Percentiles rank a stretch among this genome's conserved stretches.
These are phyloP conservation scores for Trichophyton benhamiae DNA, from an alignment of 2,329 filamentous ascomycete genomes.

Conservation along the genomic window DNA sequence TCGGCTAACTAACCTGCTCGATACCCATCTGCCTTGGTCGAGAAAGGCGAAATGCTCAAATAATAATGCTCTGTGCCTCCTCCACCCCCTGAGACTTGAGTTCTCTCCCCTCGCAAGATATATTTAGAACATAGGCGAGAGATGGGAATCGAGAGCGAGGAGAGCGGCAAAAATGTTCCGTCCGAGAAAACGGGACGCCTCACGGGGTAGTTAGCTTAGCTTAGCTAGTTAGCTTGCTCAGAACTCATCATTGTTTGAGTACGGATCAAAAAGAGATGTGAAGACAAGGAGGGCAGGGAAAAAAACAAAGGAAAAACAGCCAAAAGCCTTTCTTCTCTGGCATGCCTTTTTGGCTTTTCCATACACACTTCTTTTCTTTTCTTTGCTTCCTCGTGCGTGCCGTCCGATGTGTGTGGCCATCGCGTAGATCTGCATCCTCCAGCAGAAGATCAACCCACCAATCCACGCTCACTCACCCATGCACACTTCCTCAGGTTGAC, in stretches of 20 bases:
- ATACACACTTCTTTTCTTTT: background rate
- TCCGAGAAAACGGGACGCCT: slow-evolving; percentile 3
- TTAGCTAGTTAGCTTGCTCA: background rate
- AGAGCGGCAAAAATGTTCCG: slow-evolving; percentile 2
- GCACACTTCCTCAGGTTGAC: background rate
- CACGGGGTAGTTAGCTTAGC: background rate
- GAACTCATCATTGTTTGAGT: background rate
- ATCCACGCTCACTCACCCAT: background rate
- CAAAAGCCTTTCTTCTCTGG: background rate
- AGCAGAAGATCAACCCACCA: slow-evolving; percentile 1
- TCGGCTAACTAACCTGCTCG: background rate
- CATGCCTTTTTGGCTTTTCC: too few species aligned
- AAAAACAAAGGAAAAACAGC: background rate
- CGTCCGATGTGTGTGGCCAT: slow-evolving; percentile 1
- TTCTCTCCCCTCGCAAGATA: background rate
- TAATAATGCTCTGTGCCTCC: background rate
- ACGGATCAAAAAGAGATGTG: background rate
- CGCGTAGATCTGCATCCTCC: background rate
- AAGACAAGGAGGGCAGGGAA: background rate
- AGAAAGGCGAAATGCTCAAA: background rate
- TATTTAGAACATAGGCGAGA: slow-evolving; percentile 3
- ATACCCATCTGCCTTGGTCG: background rate
- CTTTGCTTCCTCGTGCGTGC: background rate
- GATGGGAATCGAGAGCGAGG: background rate
- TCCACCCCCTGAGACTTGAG: background rate